Conservation (phyloP, 345 rosid genomes). For the Euphorbia pulcherrima region DNA sequence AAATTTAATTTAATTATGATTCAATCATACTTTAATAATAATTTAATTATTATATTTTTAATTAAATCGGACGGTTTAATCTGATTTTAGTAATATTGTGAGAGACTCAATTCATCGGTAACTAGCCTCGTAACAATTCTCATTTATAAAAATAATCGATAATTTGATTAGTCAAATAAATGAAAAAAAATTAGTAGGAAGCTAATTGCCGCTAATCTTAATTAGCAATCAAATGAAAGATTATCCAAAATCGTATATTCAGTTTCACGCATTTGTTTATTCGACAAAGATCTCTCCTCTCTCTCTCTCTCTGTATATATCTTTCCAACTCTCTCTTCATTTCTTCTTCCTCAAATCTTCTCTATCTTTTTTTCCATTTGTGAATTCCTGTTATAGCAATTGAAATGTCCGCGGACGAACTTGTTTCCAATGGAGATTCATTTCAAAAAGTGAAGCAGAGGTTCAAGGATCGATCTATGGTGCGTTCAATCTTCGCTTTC, state of each 20-base stretch:
- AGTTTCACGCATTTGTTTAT: not conserved
- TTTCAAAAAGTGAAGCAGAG: conserved; percentile 35
- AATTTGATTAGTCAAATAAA: too few species aligned
- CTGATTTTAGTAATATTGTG: too few species aligned
- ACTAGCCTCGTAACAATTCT: too few species aligned
- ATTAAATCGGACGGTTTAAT: too few species aligned
- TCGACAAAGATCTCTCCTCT: not conserved
- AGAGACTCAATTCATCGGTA: too few species aligned
- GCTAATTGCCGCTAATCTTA: not conserved
- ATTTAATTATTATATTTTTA: too few species aligned
- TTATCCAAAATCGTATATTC: not conserved
- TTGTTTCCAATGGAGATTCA: conserved; percentile 36
- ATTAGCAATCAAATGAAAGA: not conserved
- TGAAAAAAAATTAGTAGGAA: too few species aligned
- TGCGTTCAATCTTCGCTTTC: conserved; percentile 12
- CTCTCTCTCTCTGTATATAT: not conserved
- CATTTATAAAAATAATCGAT: too few species aligned
- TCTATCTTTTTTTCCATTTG: not conserved
- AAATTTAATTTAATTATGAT: too few species aligned
- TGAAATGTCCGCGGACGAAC: conserved; percentile 48
- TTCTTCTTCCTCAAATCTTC: not conserved
- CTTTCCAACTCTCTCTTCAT: not conserved
- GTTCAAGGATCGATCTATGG: conserved; percentile 69
- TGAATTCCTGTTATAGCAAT: not conserved
- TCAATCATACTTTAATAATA: too few species aligned